A percentile compares a stretch with the other conserved stretches of the same genome.
These are phyloP conservation scores for Pisolithus tinctorius DNA, from an alignment of 768 basidiomycete genomes.

Conservation along the genomic window DNA sequence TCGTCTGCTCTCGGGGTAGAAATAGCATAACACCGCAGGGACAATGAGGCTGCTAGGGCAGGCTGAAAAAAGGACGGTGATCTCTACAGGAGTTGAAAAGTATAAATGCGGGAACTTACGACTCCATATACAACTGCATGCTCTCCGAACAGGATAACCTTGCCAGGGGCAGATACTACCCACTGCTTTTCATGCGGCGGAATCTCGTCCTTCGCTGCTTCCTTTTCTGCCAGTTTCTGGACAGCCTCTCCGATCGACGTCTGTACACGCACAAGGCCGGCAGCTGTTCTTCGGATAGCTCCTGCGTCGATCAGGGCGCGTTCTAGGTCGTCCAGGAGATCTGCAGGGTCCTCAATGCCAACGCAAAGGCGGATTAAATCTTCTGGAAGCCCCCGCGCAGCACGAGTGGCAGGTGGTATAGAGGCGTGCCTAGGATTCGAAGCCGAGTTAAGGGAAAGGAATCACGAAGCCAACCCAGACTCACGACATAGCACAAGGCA, in stretches of 20 bases:
- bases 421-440: constrained; percentile 74
- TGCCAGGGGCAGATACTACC: constrained; percentile 94
- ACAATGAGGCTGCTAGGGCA: constrained; percentile 91
- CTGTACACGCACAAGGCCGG: constrained; percentile 33
- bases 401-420: constrained; percentile 91
- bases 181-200: constrained; percentile 46
- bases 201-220: constrained; percentile 11
- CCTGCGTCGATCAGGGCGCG: constrained; percentile 88
- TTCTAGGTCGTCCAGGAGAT: constrained; percentile 93
- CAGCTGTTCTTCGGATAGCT: constrained; percentile 59
- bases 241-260: constrained; percentile 57
- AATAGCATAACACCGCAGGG: constrained; percentile 90
- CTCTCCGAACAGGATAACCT: constrained; percentile 97
- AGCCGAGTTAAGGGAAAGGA: constrained; percentile 1
- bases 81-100: not conserved
- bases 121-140: constrained; percentile 98
- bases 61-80: constrained; percentile 43
- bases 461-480: constrained; percentile 29
- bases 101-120: constrained; percentile 43
- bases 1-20: constrained; percentile 67
- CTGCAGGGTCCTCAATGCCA: constrained; percentile 92
- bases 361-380: constrained; percentile 97
- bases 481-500: constrained; percentile 99
- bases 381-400: constrained; percentile 96
- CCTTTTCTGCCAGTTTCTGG: constrained; percentile 51